Evolutionary conservation across 306 rosid genomes (phyloP).

Genomic region (Dryas drummondii): DNA sequence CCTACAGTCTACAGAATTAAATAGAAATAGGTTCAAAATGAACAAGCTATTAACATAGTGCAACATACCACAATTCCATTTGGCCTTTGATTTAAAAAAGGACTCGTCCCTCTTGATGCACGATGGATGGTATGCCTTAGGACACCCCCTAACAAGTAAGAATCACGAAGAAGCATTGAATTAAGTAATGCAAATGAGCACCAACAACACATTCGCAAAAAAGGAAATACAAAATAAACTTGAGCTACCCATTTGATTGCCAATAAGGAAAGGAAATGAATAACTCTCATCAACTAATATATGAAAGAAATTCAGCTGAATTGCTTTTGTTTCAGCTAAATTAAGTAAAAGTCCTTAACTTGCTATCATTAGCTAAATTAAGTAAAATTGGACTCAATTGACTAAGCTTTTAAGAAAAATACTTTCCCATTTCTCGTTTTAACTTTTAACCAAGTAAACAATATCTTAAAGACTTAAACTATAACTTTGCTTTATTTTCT

Average conservation of each 20-base stretch:
- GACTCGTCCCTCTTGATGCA: constrained; percentile 93
- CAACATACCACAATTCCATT: constrained; percentile 94
- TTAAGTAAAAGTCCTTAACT: not conserved
- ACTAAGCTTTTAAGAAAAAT: not conserved
- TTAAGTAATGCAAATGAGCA: constrained; percentile 14
- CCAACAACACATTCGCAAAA: not conserved
- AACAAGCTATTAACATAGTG: constrained; percentile 2
- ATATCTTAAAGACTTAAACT: no score
- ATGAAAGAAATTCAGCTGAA: not conserved
- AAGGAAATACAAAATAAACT: not conserved
- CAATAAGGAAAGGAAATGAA: constrained; percentile 13
- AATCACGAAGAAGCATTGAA: constrained; percentile 1
- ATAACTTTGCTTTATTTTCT: no score
- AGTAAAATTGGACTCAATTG: constrained; percentile 12
- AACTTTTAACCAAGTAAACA: not conserved
- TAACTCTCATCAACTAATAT: not conserved
- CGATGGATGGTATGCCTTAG: constrained; percentile 93
- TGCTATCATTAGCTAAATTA: not conserved
- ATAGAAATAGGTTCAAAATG: not conserved
- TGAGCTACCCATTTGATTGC: not conserved
- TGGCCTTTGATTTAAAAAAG: constrained; percentile 86
- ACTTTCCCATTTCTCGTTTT: no score
- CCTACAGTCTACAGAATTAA: not conserved
- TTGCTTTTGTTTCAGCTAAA: constrained; percentile 9
- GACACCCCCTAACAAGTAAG: constrained; percentile 70